A percentile compares a stretch with the other conserved stretches of the same genome.
Conservation (phyloP, 768 basidiomycete genomes). For the Astraeus odoratus region DNA sequence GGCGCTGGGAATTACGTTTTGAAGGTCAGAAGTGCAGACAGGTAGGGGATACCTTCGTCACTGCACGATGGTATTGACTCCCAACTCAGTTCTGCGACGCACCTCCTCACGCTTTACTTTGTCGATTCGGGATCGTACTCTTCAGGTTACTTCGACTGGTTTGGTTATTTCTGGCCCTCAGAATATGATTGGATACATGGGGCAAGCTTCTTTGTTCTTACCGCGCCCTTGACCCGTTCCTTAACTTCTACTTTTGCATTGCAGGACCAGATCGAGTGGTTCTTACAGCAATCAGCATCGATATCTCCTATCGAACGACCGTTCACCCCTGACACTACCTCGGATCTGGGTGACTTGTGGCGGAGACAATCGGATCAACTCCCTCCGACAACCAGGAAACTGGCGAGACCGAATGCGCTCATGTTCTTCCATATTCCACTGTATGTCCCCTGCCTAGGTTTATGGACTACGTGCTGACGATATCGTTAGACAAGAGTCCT, state of each 20-base stretch:
- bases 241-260: neutral
- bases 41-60: constrained; percentile 46
- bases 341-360: constrained; percentile 67
- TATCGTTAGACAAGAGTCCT: constrained; percentile 61
- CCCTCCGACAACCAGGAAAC: constrained; percentile 42
- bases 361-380: constrained; percentile 54
- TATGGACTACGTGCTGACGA: neutral
- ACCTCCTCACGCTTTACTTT: constrained; percentile 87
- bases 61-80: too few species aligned
- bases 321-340: constrained; percentile 68
- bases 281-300: constrained; percentile 71
- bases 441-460: constrained; percentile 34
- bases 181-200: constrained; percentile 84
- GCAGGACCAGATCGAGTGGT: constrained; percentile 83
- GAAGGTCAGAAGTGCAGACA: constrained; percentile 77
- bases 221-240: too few species aligned
- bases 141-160: constrained; percentile 50
- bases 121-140: constrained; percentile 82
- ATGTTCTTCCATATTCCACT: constrained; percentile 99
- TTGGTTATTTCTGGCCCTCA: constrained; percentile 52
- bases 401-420: constrained; percentile 91
- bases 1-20: constrained; percentile 91
- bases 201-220: constrained; percentile 30
- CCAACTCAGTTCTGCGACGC: constrained; percentile 81
- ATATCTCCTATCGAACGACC: constrained; percentile 77